These are phyloP conservation scores for Citrus medica DNA, from an alignment of 345 rosid genomes.

Conservation along the genomic window DNA sequence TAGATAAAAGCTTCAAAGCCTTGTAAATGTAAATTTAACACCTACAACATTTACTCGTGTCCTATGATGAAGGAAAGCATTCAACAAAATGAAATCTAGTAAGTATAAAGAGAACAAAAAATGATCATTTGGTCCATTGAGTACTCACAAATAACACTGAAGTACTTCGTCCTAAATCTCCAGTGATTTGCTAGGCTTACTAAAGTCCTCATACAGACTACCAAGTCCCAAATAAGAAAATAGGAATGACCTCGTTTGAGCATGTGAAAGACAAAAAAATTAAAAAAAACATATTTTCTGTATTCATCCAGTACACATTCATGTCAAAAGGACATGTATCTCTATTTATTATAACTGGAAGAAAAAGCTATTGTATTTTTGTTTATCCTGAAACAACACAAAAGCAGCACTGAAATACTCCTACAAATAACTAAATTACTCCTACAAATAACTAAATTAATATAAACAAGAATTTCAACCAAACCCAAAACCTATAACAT, in stretches of 20 bases:
- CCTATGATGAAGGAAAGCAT: neutral
- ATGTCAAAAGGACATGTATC: neutral
- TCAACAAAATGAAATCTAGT: neutral
- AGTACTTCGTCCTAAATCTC: neutral
- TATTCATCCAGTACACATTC: neutral
- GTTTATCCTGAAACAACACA: neutral
- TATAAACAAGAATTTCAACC: neutral
- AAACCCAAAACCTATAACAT: neutral
- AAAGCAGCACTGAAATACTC: neutral
- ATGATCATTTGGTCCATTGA: neutral
- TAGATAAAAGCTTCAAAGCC: neutral
- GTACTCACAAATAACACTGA: neutral
- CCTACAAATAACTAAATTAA: neutral
- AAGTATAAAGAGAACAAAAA: neutral
- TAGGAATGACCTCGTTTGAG: neutral
- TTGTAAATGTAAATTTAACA: neutral
- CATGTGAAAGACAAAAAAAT: neutral
- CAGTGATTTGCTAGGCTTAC: neutral
- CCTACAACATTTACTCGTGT: neutral
- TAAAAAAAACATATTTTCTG: neutral
- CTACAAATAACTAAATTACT: neutral
- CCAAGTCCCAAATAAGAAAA: neutral
- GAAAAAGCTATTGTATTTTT: neutral
- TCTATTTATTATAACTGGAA: neutral
- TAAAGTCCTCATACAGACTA: neutral